Evolutionary conservation across 768 basidiomycete genomes (phyloP).

Genomic region (Rhodotorula kratochvilovae): DNA sequence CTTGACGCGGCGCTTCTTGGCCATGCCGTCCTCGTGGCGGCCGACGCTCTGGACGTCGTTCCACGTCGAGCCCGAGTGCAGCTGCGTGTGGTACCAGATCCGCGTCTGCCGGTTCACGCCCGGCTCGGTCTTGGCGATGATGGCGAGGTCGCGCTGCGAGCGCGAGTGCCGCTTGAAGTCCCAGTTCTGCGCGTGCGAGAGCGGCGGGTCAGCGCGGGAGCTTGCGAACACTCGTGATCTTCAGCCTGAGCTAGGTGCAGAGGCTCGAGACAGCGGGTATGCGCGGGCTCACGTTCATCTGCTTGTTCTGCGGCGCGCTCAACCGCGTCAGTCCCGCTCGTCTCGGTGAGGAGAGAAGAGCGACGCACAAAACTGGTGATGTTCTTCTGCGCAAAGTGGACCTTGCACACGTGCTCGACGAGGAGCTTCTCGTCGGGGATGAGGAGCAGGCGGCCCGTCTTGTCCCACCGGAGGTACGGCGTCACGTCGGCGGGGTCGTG

Average conservation of each 20-base stretch:
- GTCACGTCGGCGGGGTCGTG: constrained; percentile 14
- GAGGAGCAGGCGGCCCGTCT: constrained; percentile 22
- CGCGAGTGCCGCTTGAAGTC: constrained; percentile 36
- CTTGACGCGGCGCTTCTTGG: constrained; percentile 26
- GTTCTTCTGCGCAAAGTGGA: constrained; percentile 26
- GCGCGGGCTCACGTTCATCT: constrained; percentile 30
- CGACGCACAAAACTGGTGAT: constrained; percentile 31
- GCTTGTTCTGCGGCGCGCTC: constrained; percentile 24
- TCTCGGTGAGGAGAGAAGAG: too few relatives aligned
- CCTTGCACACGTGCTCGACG: constrained; percentile 32
- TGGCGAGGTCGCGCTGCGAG: constrained; percentile 26
- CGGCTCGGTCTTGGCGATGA: constrained; percentile 16
- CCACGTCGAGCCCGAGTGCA: constrained; percentile 7
- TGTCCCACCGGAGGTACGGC: constrained; percentile 21
- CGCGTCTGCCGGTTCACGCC: constrained; percentile 12
- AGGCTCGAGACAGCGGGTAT: too few relatives aligned
- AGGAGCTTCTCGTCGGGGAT: constrained; percentile 28
- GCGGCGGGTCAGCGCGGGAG: too few relatives aligned
- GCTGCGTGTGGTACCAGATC: constrained; percentile 34
- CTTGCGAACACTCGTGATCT: too few relatives aligned
- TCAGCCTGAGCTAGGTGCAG: too few relatives aligned
- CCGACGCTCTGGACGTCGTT: constrained; percentile 14
- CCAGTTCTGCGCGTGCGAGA: constrained; percentile 22
- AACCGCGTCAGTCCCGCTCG: background rate
- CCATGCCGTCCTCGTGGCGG: constrained; percentile 34